phyloP scores from a whole-genome alignment of 164 flowering plant species.

The Vitis vinifera region ASM3070453v1 NC_081819.1:17602501-17603000 shows the following conservation, averaged over 20 bases:
- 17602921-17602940: constrained; percentile 93
- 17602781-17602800: constrained; percentile 62
- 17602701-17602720: neutral
- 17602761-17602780: constrained; percentile 52
- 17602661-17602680: no score
- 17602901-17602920: constrained; percentile 71
- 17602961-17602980: neutral
- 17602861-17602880: constrained; percentile 63
- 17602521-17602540: no score
- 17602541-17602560: no score
- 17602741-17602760: constrained; percentile 46
- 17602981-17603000: neutral
- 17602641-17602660: no score
- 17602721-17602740: neutral
- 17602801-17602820: constrained; percentile 78
- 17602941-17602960: constrained; percentile 14
- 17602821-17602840: constrained; percentile 78
- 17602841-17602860: constrained; percentile 91
- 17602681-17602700: neutral
- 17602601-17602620: no score
- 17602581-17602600: no score
- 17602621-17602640: no score
- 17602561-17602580: no score
- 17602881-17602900: constrained; percentile 59
- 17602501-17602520: no score